phyloP scores from a whole-genome alignment of 768 basidiomycete species.

The Calocera viscosa region DNA sequence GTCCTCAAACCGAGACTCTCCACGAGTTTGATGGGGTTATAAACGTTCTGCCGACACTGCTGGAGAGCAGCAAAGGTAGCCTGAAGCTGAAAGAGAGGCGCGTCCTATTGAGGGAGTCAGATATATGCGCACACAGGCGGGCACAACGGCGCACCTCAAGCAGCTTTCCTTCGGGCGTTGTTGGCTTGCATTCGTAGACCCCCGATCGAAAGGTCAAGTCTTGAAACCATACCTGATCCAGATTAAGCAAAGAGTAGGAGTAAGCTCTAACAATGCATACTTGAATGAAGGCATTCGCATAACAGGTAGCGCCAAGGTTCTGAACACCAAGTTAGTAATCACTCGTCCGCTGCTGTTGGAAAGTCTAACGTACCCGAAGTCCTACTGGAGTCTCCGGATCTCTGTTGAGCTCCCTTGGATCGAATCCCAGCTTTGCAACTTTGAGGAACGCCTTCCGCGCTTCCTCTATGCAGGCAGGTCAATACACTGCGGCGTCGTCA shows the following conservation, averaged over 20 bases:
- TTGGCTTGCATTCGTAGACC: conserved; percentile 64
- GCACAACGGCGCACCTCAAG: conserved; percentile 32
- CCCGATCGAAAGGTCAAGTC: conserved; percentile 68
- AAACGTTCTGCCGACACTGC: conserved; percentile 50
- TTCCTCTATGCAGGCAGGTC: conserved; percentile 31
- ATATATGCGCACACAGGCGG: neutral
- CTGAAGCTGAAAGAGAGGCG: conserved; percentile 33
- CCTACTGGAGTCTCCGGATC: conserved; percentile 56
- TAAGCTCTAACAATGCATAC: conserved; percentile 32
- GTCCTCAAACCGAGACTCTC: conserved; percentile 70
- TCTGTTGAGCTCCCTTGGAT: conserved; percentile 42
- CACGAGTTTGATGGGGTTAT: conserved; percentile 74
- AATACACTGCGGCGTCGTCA: conserved; percentile 8
- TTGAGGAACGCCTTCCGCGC: conserved; percentile 43
- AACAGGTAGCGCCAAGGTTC: conserved; percentile 97
- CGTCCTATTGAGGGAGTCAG: conserved; percentile 10
- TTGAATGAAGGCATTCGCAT: conserved; percentile 90
- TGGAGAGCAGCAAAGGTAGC: conserved; percentile 68
- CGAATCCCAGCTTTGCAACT: conserved; percentile 38
- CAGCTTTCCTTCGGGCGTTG: conserved; percentile 35
- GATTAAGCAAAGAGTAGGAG: neutral
- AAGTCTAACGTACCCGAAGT: conserved; percentile 43
- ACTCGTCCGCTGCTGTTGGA: neutral
- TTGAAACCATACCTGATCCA: conserved; percentile 74
- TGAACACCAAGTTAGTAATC: conserved; percentile 24